Percentiles rank a stretch among this genome's conserved stretches.
These are phyloP conservation scores for Aureobasidium zeae DNA, from an alignment of 2,329 filamentous ascomycete genomes.

Conservation along the genomic window DNA sequence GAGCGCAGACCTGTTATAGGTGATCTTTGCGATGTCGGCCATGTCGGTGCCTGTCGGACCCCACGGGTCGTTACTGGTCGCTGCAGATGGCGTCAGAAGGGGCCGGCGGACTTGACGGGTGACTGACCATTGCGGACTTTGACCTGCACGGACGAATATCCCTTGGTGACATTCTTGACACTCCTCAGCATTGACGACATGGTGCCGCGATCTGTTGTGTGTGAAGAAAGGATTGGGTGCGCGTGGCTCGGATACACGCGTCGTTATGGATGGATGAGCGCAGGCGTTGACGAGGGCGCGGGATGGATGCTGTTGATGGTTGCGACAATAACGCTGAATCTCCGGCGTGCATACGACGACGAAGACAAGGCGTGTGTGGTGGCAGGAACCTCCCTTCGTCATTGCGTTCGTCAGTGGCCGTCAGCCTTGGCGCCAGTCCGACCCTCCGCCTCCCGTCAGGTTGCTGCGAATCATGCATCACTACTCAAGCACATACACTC, in stretches of 20 bases:
- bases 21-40: conserved; percentile 96
- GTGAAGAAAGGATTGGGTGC: background rate
- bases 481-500: no score
- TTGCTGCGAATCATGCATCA: background rate
- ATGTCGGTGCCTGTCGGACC: conserved; percentile 96
- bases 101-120: conserved; percentile 21
- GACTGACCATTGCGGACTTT: conserved; percentile 91
- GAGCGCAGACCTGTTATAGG: conserved; percentile 77
- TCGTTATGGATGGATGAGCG: background rate
- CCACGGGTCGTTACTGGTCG: conserved; percentile 98
- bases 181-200: conserved; percentile 98
- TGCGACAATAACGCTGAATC: no score
- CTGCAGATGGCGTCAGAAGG: conserved; percentile 39
- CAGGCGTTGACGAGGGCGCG: background rate
- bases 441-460: conserved; percentile 3
- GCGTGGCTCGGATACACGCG: background rate
- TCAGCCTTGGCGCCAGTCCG: conserved; percentile 11
- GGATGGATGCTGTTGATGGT: background rate
- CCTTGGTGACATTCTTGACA: conserved; percentile 99
- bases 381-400: conserved; percentile 10
- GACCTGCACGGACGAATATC: conserved; percentile 91
- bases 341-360: conserved; percentile 4
- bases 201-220: conserved; percentile 16
- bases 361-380: background rate
- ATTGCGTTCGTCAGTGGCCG: no score